Evolutionary conservation across 805 yeast genomes (phyloP).

Genomic region (Kluyveromyces siamensis): DNA sequence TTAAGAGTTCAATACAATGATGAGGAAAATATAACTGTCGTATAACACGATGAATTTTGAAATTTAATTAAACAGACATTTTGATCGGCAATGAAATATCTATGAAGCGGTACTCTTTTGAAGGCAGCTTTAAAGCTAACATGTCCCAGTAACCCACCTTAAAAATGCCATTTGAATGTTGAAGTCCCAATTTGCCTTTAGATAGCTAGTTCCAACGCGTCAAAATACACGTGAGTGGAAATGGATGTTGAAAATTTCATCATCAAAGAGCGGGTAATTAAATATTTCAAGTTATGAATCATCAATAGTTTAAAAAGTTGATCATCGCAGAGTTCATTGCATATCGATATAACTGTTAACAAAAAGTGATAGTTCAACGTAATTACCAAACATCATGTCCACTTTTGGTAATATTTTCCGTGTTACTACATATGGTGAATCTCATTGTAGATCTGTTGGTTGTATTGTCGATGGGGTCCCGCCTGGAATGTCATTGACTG

Average conservation of each 20-base stretch:
- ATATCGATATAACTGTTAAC: neutral
- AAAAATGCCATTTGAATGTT: no score
- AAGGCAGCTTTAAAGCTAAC: no score
- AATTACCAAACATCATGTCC: constrained; percentile 39
- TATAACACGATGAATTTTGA: neutral
- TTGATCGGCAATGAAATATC: no score
- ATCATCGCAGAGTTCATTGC: neutral
- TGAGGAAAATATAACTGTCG: neutral
- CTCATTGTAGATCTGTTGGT: constrained; percentile 95
- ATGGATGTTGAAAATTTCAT: neutral
- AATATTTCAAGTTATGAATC: neutral
- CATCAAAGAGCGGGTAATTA: neutral
- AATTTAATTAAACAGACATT: no score
- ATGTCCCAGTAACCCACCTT: no score
- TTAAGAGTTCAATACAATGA: neutral
- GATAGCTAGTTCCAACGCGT: no score
- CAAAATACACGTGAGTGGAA: neutral
- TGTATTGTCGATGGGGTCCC: constrained; percentile 98
- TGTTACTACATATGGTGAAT: constrained; percentile 96
- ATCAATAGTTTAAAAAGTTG: neutral
- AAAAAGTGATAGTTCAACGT: neutral
- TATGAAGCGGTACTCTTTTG: no score
- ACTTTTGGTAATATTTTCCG: constrained; percentile 54
- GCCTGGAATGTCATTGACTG: constrained; percentile 81
- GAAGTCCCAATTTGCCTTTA: no score